These are phyloP conservation scores for Camellia japonica DNA, from an alignment of 148 eudicot genomes.

Conservation along the genomic window DNA sequence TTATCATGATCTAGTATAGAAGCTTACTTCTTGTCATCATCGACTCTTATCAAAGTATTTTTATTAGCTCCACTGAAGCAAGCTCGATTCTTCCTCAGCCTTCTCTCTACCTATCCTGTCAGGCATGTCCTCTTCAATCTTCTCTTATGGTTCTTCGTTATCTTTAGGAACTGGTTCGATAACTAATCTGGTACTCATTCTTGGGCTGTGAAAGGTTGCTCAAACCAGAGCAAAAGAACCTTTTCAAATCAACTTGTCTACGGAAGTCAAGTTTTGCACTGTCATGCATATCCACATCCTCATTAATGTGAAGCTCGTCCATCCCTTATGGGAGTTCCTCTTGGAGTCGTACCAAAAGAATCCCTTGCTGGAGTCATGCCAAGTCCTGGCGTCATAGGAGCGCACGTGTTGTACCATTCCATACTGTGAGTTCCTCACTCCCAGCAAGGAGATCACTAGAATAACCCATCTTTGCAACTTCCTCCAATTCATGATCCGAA, in stretches of 20 bases:
- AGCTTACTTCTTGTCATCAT: conserved; percentile 85
- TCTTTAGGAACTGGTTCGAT: conserved; percentile 70
- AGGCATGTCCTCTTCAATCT: conserved; percentile 94
- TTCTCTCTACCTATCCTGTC: conserved; percentile 80
- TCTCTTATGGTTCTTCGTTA: conserved; percentile 72
- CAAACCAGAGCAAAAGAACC: conserved; percentile 72
- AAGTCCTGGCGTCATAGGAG: conserved; percentile 82
- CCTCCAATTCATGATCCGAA: conserved; percentile 85
- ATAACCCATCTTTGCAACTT: conserved; percentile 81
- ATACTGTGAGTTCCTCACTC: conserved; percentile 69
- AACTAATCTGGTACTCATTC: conserved; percentile 85
- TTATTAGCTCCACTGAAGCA: conserved; percentile 69
- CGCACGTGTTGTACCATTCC: conserved; percentile 91
- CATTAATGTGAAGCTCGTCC: conserved; percentile 75
- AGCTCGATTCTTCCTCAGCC: conserved; percentile 92
- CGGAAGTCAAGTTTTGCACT: conserved; percentile 65
- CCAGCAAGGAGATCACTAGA: conserved; percentile 67
- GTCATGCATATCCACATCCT: conserved; percentile 18
- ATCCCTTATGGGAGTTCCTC: conserved; percentile 89
- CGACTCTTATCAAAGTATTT: conserved; percentile 67
- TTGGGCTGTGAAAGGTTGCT: conserved; percentile 84
- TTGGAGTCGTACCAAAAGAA: conserved; percentile 80
- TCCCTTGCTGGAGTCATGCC: conserved; percentile 87
- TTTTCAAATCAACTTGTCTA: conserved; percentile 71
- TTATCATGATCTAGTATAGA: conserved; percentile 82